phyloP scores from a whole-genome alignment of 306 rosid species.

The Lathyrus aphaca region DNA sequence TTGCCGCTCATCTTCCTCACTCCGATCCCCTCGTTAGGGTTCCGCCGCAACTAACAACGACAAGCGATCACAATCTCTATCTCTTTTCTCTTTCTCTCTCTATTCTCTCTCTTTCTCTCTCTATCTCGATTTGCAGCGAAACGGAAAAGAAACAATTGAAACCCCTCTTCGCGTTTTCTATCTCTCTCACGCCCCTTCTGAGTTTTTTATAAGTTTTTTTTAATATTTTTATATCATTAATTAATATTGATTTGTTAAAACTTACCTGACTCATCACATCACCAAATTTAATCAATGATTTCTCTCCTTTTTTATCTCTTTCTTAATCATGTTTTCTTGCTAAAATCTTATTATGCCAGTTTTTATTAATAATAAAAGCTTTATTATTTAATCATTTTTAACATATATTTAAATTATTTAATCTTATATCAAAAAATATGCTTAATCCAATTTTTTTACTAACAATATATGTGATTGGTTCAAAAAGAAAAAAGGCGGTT shows the following conservation, averaged over 20 bases:
- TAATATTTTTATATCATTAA: background rate
- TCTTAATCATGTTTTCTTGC: background rate
- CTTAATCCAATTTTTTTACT: too few relatives aligned
- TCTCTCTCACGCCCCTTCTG: constrained; percentile 1
- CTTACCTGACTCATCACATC: background rate
- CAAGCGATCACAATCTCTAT: constrained; percentile 6
- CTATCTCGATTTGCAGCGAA: constrained; percentile 43
- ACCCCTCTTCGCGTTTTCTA: constrained; percentile 36
- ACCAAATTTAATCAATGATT: background rate
- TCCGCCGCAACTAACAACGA: constrained; percentile 58
- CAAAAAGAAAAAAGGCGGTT: background rate
- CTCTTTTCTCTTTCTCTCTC: constrained; percentile 19
- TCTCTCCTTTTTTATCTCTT: constrained; percentile 6
- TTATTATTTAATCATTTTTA: too few relatives aligned
- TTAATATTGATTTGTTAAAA: background rate
- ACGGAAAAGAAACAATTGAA: constrained; percentile 24
- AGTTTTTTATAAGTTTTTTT: background rate
- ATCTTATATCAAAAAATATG: too few relatives aligned
- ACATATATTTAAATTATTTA: too few relatives aligned
- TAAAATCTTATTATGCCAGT: background rate
- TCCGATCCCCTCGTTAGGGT: constrained; percentile 46
- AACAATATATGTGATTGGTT: background rate
- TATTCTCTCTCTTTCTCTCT: constrained; percentile 16
- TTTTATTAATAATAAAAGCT: too few relatives aligned
- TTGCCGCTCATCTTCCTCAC: constrained; percentile 67